Conservation (phyloP, 345 rosid species). For the Pseudoturritis turrita region DNA sequence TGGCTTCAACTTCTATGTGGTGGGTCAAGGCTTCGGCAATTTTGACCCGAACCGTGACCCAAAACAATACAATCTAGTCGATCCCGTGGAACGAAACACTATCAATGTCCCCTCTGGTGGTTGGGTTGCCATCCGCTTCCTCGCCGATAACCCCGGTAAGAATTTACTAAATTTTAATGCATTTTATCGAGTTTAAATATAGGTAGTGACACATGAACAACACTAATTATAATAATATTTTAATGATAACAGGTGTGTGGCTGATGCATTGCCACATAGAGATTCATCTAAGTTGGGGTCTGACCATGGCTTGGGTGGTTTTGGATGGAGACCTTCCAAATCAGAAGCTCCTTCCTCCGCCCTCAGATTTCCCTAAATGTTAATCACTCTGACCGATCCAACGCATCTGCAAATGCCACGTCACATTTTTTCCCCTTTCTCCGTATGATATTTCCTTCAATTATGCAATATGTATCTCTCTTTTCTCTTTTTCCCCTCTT, state of each 20-base stretch:
- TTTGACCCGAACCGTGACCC: slow-evolving; percentile 53
- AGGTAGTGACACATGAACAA: no score
- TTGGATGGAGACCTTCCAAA: slow-evolving; percentile 54
- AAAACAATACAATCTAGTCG: slow-evolving; percentile 52
- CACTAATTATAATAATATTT: no score
- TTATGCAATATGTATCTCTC: background rate
- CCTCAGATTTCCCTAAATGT: slow-evolving; percentile 69
- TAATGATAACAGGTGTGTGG: slow-evolving; percentile 54
- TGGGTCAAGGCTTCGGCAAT: slow-evolving; percentile 81
- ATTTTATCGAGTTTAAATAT: no score
- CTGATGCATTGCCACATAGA: slow-evolving; percentile 79
- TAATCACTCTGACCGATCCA: slow-evolving; percentile 34
- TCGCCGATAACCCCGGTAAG: slow-evolving; percentile 67
- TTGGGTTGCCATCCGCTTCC: slow-evolving; percentile 73
- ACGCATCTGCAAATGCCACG: slow-evolving; percentile 2
- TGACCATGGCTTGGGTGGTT: slow-evolving; percentile 71
- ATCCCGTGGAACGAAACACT: slow-evolving; percentile 75
- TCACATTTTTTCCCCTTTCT: background rate
- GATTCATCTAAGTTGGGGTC: slow-evolving; percentile 69
- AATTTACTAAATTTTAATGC: no score
- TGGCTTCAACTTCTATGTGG: slow-evolving; percentile 64
- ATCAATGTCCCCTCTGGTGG: slow-evolving; percentile 62
- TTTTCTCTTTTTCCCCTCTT: background rate
- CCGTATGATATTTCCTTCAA: background rate
- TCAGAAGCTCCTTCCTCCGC: slow-evolving; percentile 70